Evolutionary conservation across 208 protist species (phyloP).

Genomic region (Perkinsela sp.): DNA sequence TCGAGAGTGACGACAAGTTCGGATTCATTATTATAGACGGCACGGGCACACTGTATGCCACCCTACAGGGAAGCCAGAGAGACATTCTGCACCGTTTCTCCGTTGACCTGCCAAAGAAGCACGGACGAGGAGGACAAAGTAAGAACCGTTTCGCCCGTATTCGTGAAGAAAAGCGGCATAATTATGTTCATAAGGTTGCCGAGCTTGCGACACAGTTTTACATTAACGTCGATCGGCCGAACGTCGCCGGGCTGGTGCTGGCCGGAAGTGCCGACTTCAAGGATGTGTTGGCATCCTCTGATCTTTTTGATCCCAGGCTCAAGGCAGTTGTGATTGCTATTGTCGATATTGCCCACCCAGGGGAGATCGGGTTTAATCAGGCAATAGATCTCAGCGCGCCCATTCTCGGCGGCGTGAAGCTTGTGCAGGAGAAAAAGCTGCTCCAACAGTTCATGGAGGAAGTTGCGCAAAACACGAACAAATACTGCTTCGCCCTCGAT

Average conservation of each 20-base stretch:
- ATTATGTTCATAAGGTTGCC: conserved; percentile 96
- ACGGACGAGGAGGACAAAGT: conserved; percentile 97
- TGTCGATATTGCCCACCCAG: conserved; percentile 96
- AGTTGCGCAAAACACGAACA: conserved; percentile 87
- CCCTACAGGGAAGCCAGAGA: conserved; percentile 85
- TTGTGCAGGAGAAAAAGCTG: conserved; percentile 98
- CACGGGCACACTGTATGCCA: conserved; percentile 84
- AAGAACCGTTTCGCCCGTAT: conserved; percentile 98
- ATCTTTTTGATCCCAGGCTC: conserved; percentile 89
- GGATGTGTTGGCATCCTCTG: conserved; percentile 78
- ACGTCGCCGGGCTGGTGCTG: conserved; percentile 93
- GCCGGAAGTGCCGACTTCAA: conserved; percentile 99
- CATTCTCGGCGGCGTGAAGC: conserved; percentile 83
- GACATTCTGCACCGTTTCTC: conserved; percentile 90
- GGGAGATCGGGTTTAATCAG: conserved; percentile 98
- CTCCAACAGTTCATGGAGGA: conserved; percentile 92
- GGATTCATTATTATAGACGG: conserved; percentile 99
- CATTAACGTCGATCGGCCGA: conserved; percentile 90
- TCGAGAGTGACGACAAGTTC: conserved; percentile 97
- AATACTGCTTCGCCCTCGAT: conserved; percentile 92
- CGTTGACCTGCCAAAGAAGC: conserved; percentile 99
- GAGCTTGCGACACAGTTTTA: conserved; percentile 86
- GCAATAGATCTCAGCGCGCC: conserved; percentile 93
- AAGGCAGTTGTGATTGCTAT: conserved; percentile 89
- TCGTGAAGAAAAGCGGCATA: conserved; percentile 95